Conservation (phyloP, 2,329 filamentous ascomycete genomes). For the Ceratocystis variospora region DNA sequence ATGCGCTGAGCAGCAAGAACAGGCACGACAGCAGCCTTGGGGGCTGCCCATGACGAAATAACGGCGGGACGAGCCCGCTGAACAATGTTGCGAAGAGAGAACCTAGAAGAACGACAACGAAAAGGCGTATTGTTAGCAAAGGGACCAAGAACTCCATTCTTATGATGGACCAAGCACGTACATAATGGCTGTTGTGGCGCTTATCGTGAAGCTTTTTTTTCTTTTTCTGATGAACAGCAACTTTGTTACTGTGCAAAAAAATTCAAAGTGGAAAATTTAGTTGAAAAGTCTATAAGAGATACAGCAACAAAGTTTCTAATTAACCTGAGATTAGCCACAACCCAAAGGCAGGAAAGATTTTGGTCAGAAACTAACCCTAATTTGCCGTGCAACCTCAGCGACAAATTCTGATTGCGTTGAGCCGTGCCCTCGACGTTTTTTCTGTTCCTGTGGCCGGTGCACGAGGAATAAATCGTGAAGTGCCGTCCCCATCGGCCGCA, state of each 20-base stretch:
- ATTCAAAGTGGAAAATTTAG: background rate
- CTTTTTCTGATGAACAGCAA: background rate
- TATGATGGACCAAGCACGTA: background rate
- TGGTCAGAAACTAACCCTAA: slow-evolving; percentile 6
- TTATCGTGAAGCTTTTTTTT: background rate
- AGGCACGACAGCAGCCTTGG: background rate
- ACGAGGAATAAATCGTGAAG: too few species aligned
- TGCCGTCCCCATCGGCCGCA: too few species aligned
- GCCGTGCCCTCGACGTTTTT: too few species aligned
- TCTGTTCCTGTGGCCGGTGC: too few species aligned
- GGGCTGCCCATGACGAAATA: slow-evolving; percentile 4
- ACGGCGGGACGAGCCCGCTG: slow-evolving; percentile 16
- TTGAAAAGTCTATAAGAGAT: background rate
- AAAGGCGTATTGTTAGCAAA: background rate
- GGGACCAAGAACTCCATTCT: background rate
- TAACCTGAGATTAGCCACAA: slow-evolving; percentile 13
- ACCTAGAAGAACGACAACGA: background rate
- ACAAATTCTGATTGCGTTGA: background rate
- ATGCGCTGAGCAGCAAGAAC: slow-evolving; percentile 7
- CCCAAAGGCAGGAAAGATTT: background rate
- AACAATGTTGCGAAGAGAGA: slow-evolving; percentile 14
- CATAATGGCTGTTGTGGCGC: background rate
- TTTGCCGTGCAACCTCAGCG: background rate
- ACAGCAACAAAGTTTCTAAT: background rate
- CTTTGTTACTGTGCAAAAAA: background rate